Evolutionary conservation across 306 rosid species (phyloP).

Genomic region (Trifolium fragiferum): DNA sequence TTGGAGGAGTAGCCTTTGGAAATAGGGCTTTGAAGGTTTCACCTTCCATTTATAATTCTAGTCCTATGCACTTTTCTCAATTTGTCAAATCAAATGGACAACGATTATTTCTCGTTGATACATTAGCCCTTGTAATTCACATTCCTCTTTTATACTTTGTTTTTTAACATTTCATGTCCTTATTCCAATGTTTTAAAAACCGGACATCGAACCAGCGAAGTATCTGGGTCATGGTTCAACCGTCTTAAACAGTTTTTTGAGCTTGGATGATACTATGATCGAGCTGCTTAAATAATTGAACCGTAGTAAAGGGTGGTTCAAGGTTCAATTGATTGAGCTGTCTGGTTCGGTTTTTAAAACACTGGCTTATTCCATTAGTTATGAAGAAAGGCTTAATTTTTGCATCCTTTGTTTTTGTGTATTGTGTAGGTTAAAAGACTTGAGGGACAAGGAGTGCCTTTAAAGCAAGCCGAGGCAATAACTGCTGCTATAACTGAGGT

Average conservation of each 20-base stretch:
- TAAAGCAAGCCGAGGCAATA: constrained; percentile 91
- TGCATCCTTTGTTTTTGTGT: neutral
- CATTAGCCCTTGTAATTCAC: constrained; percentile 78
- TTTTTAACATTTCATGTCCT: neutral
- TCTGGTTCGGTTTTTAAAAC: neutral
- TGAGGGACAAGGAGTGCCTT: constrained; percentile 87
- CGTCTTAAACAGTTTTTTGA: neutral
- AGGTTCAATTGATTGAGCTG: neutral
- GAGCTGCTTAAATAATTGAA: neutral
- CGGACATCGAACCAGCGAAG: neutral
- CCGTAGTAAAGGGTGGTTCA: neutral
- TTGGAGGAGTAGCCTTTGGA: constrained; percentile 41
- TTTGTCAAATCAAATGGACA: constrained; percentile 71
- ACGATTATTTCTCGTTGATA: constrained; percentile 81
- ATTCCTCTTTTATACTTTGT: neutral
- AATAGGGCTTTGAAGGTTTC: constrained; percentile 49
- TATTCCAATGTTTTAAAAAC: neutral
- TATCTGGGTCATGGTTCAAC: neutral
- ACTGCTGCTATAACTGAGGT: constrained; percentile 89
- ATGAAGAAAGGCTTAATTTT: constrained; percentile 1
- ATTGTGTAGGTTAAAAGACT: constrained; percentile 73
- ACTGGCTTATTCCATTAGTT: neutral
- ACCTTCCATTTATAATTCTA: constrained; percentile 35
- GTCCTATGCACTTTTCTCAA: constrained; percentile 52
- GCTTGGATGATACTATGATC: neutral